Evolutionary conservation across 2,329 filamentous ascomycete genomes (phyloP).

Genomic region (Amphichorda felina): DNA sequence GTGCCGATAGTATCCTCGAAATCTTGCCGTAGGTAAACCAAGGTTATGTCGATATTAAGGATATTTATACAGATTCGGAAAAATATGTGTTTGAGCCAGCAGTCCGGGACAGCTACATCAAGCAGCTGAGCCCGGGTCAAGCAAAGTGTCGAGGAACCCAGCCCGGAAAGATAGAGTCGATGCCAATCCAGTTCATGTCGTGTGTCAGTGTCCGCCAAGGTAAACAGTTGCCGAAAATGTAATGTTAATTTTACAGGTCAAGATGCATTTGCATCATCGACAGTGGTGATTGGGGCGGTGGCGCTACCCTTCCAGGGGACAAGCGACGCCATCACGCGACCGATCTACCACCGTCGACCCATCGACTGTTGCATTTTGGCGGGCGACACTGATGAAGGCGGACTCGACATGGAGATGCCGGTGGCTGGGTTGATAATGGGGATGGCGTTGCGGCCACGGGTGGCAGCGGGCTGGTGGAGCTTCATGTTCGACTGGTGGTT

Average conservation of each 20-base stretch:
- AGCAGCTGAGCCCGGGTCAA: conserved; percentile 11
- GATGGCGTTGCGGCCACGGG: conserved; percentile 86
- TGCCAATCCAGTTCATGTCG: conserved; percentile 16
- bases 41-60: conserved; percentile 31
- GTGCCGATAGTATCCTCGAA: conserved; percentile 23
- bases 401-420: conserved; percentile 78
- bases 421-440: conserved; percentile 95
- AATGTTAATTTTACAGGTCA: conserved; percentile 18
- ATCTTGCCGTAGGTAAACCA: conserved; percentile 14
- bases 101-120: conserved; percentile 12
- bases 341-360: conserved; percentile 40
- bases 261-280: conserved; percentile 16
- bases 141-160: conserved; percentile 23
- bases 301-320: conserved; percentile 16
- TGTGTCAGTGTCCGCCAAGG: neutral
- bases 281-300: conserved; percentile 21
- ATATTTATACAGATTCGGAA: conserved; percentile 34
- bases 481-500: conserved; percentile 58
- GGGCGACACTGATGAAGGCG: conserved; percentile 61
- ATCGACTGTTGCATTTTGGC: conserved; percentile 46
- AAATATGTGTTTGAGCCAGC: conserved; percentile 14
- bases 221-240: conserved; percentile 5
- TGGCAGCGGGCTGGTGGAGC: conserved; percentile 81
- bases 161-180: conserved; percentile 26
- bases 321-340: conserved; percentile 1